Evolutionary conservation across 164 flowering plant species (phyloP), one percentile per base, ranked within the genome.

Genomic region (Nymphaea colorata): DNA sequence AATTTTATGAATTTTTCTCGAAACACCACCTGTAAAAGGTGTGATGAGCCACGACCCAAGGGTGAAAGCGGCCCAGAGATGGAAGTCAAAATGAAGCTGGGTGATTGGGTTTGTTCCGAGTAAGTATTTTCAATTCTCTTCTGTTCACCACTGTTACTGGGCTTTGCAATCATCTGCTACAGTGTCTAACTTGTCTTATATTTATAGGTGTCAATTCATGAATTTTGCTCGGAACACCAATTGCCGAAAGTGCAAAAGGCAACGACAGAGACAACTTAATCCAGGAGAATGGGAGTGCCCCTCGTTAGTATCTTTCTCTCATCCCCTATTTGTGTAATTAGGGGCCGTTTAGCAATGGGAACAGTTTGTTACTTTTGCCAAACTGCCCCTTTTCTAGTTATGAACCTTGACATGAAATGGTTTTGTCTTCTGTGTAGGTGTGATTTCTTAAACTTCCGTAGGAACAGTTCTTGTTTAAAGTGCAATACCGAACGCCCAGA

Each of bases 271-370:
- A 75, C 64, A 77, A 66, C 81, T 93, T 8, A 72, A 74, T 16
- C 84, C 84, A 11, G 98, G 97, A 71, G 98, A 91, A 36, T 93
- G 98, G 98, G 90, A 87, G 64, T 93, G 98, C 74, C 88, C 90
- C 45, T 72, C 80, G 97, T 90, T 70, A 83, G 94, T 73, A 62
- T 79, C 68, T 61, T 73, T 36, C 17, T 5, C 5, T 59, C 6
- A 55, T 55, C 59, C 16, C 59, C 12, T 55, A 5, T 6, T 2
- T 61, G 25, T 61, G 17, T 16, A 61, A 16, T 5, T 61, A 16
- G 10, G 16, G 16, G 59, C 59, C 59, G 16, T 16, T 55, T 8
- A 8, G 59, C 10, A 8, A 16, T 8, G 10, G 59, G 16, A 8
- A 55, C 16, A 55, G 59, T 8, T 55, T 8, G 16, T 55, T 55